A percentile compares a stretch with the other conserved stretches of the same genome.
Conservation (phyloP, 2,329 filamentous ascomycete genomes). For the Macrophomina phaseolina region DNA sequence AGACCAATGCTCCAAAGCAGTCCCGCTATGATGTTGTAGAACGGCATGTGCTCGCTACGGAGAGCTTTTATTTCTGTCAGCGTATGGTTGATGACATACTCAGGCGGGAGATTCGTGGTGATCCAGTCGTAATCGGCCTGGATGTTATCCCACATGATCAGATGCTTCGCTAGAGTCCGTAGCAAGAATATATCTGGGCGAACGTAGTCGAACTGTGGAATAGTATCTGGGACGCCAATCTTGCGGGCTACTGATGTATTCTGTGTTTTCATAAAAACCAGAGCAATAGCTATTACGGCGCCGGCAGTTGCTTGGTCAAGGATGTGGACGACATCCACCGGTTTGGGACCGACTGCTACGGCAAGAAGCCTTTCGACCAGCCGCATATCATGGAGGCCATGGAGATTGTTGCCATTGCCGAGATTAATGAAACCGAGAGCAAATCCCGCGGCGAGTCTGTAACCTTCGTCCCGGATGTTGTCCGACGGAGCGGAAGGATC, state of each 20-base stretch:
- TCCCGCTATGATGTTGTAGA: slow-evolving; percentile 90
- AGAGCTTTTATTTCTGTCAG: slow-evolving; percentile 67
- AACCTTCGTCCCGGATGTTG: slow-evolving; percentile 89
- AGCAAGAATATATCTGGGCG: slow-evolving; percentile 91
- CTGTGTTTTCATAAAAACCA: slow-evolving; percentile 98
- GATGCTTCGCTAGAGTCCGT: slow-evolving; percentile 83
- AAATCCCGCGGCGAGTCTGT: slow-evolving; percentile 91
- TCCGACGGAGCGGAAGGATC: slow-evolving; percentile 73
- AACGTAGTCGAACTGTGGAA: slow-evolving; percentile 93
- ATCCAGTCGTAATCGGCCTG: slow-evolving; percentile 78
- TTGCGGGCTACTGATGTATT: slow-evolving; percentile 86
- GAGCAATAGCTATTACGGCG: slow-evolving; percentile 85
- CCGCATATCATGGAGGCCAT: slow-evolving; percentile 90
- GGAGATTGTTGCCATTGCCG: slow-evolving; percentile 85
- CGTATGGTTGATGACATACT: slow-evolving; percentile 68
- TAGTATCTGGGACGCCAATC: slow-evolving; percentile 88
- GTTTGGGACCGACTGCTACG: slow-evolving; percentile 86
- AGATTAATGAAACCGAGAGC: slow-evolving; percentile 94
- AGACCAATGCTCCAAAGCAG: slow-evolving; percentile 72
- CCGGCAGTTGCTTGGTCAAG: slow-evolving; percentile 91
- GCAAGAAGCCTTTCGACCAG: slow-evolving; percentile 86
- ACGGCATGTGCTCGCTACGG: slow-evolving; percentile 82
- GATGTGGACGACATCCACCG: slow-evolving; percentile 89
- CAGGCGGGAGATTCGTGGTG: slow-evolving; percentile 70
- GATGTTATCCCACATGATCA: slow-evolving; percentile 92